Base-by-base conservation (phyloP, 441 rosid genomes). In the Croton laevigatus region DNA sequence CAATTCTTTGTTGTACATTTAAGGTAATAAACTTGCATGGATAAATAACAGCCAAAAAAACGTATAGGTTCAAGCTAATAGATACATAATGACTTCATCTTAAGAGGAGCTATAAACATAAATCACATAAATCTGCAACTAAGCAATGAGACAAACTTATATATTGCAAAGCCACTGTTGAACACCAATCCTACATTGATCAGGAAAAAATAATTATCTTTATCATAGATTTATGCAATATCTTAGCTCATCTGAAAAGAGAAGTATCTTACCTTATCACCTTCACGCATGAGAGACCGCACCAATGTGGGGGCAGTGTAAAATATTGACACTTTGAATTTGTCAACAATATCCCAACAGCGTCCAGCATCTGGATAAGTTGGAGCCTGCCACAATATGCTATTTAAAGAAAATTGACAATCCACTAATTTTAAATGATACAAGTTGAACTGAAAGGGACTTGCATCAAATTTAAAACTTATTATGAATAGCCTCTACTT, bases 281-380 rank as follows among this genome's bases (percentile, higher is more conserved):
- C 88, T 9, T 88, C 99, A 6, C 99, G 97, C 99, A 95, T 95
- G 73, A 95, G 98, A 61, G 98, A 91, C 68, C 99, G 94, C 85
- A 95, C 93, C 87, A 95, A 82, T 9, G 99, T 92, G 10, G 99
- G 99, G 40, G 99, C 98, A 58, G 99, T 95, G 74, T 95, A 95
- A 78, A 95, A 95, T 80, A 93, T 80, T 8, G 99, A 84, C 82
- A 95, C 83, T 73, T 88, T 95, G 85, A 87, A 93, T 81, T 95
- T 95, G 86, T 95, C 99, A 71, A 95, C 96, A 71, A 95, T 91
- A 55, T 93, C 93, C 99, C 99, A 95, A 81, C 91, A 86, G 58
- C 99, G 93, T 62, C 99, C 99, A 42, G 97, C 8, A 76, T 95
- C 91, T 69, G 99, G 99, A 80, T 95, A 87, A 84, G 75, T 95